Evolutionary conservation across 768 basidiomycete genomes (phyloP).

Genomic region (Trametes punicea): DNA sequence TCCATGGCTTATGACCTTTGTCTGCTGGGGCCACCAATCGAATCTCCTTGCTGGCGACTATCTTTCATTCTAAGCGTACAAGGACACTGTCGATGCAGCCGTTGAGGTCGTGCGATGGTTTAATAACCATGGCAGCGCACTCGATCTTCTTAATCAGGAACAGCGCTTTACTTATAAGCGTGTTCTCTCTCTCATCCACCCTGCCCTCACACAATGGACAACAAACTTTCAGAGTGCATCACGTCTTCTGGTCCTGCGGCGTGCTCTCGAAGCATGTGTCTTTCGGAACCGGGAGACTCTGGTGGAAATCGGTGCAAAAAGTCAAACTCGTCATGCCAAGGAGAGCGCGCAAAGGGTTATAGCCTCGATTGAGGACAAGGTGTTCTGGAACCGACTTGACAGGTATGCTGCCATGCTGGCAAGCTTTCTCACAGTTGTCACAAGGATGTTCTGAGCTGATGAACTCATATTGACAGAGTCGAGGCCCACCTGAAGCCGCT

Average conservation of each 20-base stretch:
- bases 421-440: background rate
- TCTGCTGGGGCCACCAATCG: slow-evolving; percentile 27
- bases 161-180: background rate
- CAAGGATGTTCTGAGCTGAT: no score
- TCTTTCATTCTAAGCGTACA: background rate
- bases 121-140: slow-evolving; percentile 27
- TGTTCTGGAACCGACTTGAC: slow-evolving; percentile 3
- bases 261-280: background rate
- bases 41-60: slow-evolving; percentile 30
- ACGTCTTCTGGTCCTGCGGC: slow-evolving; percentile 6
- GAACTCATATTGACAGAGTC: background rate
- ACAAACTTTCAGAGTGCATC: slow-evolving; percentile 7
- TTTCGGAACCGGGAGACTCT: background rate
- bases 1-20: background rate
- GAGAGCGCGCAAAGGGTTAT: background rate
- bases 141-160: slow-evolving; percentile 19
- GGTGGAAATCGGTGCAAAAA: background rate
- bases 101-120: slow-evolving; percentile 29
- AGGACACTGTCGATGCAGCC: background rate
- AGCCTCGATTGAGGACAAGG: background rate
- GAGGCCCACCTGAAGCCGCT: background rate
- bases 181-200: slow-evolving; percentile 5
- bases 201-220: slow-evolving; percentile 20
- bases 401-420: background rate
- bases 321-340: slow-evolving; percentile 12